A percentile compares a stretch with the other conserved stretches of the same genome.
Conservation (phyloP, 257 asterid species). For the Mitragyna speciosa region DNA sequence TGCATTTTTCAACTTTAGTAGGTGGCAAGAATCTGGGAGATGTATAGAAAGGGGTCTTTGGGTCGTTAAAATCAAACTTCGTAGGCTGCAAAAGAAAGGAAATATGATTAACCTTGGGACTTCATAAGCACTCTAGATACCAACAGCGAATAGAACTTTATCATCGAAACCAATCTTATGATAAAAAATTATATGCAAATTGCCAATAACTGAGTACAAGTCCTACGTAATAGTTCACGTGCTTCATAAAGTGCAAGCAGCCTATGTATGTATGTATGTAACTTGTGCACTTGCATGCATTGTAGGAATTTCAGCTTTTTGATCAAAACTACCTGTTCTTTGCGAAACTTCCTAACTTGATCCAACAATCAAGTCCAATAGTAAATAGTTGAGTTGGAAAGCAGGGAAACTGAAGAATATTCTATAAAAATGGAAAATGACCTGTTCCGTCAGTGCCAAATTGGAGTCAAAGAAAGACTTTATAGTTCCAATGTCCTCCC, state of each 20-base stretch:
- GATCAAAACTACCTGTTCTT: background rate
- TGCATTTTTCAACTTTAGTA: conserved; percentile 84
- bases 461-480: conserved; percentile 90
- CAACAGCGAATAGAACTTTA: background rate
- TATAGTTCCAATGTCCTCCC: conserved; percentile 97
- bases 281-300: background rate
- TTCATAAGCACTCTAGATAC: background rate
- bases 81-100: conserved; percentile 57
- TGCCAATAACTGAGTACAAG: background rate
- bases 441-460: conserved; percentile 93
- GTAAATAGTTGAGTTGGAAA: background rate
- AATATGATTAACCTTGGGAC: conserved; percentile 17
- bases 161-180: background rate
- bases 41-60: conserved; percentile 84
- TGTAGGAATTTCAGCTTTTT: background rate
- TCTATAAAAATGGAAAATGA: conserved; percentile 16
- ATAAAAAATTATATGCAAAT: too few relatives aligned
- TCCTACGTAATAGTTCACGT: background rate
- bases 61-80: conserved; percentile 74
- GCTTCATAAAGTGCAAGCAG: background rate
- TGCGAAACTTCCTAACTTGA: background rate
- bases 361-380: background rate
- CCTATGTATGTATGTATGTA: background rate
- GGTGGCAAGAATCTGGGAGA: conserved; percentile 92
- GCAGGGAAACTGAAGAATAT: background rate